Conservation (phyloP, 257 asterid species). For the Prunella vulgaris region DNA sequence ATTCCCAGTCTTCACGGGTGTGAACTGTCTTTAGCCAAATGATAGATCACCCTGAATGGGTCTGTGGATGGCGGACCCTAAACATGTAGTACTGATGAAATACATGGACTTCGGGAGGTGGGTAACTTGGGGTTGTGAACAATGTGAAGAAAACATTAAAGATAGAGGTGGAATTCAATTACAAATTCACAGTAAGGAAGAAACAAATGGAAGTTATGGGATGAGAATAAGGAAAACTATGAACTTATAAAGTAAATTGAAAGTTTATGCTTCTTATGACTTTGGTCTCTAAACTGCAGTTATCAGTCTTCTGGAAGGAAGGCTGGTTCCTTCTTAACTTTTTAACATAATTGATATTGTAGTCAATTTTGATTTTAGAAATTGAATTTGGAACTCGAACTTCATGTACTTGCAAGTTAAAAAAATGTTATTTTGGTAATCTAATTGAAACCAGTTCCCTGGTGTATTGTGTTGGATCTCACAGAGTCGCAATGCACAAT, state of each 20-base stretch:
- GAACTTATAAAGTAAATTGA: background rate
- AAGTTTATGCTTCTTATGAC: background rate
- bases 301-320: background rate
- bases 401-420: background rate
- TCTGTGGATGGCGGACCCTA: background rate
- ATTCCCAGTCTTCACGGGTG: background rate
- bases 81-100: background rate
- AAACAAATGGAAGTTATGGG: background rate
- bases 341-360: background rate
- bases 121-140: background rate
- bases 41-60: background rate
- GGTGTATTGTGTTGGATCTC: background rate
- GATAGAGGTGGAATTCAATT: background rate
- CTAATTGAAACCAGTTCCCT: background rate
- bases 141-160: background rate
- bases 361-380: background rate
- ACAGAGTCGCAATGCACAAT: background rate
- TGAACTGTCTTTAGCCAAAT: conserved; percentile 1
- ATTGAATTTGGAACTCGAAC: background rate
- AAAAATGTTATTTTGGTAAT: background rate
- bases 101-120: background rate
- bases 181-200: background rate
- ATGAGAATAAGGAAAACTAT: background rate
- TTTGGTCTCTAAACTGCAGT: background rate
- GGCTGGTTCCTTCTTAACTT: background rate